Evolutionary conservation across 768 basidiomycete species (phyloP).

Genomic region (Hygrophoropsis aurantiaca): DNA sequence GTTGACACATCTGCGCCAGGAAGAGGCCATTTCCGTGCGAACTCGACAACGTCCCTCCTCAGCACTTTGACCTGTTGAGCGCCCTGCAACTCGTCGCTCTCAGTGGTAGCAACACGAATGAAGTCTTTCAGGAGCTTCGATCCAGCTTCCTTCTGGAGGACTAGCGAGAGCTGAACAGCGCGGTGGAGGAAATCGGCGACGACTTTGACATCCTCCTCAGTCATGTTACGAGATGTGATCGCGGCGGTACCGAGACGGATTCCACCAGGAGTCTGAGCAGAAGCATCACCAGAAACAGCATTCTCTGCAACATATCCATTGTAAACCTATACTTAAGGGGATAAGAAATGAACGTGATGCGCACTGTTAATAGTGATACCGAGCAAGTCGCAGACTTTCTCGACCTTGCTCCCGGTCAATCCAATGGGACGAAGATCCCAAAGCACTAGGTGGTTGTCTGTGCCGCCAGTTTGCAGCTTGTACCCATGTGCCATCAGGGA

Average conservation of each 20-base stretch:
- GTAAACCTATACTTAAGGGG: constrained; percentile 1
- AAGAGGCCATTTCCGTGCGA: constrained; percentile 88
- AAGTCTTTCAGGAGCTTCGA: constrained; percentile 96
- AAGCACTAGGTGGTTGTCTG: constrained; percentile 96
- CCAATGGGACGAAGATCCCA: constrained; percentile 97
- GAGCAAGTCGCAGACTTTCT: constrained; percentile 96
- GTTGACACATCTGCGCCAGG: constrained; percentile 72
- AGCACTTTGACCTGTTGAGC: constrained; percentile 70
- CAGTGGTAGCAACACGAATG: constrained; percentile 71
- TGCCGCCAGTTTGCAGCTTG: constrained; percentile 95
- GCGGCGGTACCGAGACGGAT: constrained; percentile 96
- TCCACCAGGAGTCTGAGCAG: constrained; percentile 94
- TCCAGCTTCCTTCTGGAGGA: constrained; percentile 93
- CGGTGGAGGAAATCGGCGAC: constrained; percentile 94
- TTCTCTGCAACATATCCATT: constrained; percentile 58
- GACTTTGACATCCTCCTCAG: constrained; percentile 78
- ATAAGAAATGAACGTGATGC: constrained; percentile 23
- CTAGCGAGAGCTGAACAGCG: constrained; percentile 84
- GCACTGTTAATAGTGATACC: constrained; percentile 95
- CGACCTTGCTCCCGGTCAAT: constrained; percentile 96
- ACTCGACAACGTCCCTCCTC: constrained; percentile 74
- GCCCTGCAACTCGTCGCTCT: constrained; percentile 71
- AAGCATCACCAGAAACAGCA: constrained; percentile 94
- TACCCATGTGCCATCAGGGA: constrained; percentile 79
- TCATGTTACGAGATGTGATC: constrained; percentile 92